phyloP scores from a whole-genome alignment of 116 monocot genomes.

The Dioscorea cayenensis region DNA sequence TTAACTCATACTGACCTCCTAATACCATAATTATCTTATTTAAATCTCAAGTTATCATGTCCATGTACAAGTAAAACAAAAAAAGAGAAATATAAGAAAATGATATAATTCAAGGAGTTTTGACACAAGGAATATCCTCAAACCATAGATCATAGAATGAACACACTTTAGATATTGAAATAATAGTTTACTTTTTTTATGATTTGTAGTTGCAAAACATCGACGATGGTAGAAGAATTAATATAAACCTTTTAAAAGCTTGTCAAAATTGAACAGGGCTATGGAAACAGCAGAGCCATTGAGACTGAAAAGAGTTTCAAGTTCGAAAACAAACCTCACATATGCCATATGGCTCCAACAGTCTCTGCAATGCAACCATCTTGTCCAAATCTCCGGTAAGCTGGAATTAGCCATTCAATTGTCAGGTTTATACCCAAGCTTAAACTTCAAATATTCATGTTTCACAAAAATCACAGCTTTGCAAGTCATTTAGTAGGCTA shows the following conservation, averaged over 20 bases:
- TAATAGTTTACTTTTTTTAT: neutral
- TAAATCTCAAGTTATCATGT: too few species aligned
- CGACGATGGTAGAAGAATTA: neutral
- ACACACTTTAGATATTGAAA: too few species aligned
- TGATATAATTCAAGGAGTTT: neutral
- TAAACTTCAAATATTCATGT: neutral
- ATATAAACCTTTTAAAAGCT: neutral
- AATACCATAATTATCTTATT: too few species aligned
- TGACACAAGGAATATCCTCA: neutral
- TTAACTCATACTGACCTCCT: too few species aligned
- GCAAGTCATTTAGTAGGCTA: neutral
- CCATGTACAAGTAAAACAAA: too few species aligned
- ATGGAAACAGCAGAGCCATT: neutral
- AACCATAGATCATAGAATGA: neutral
- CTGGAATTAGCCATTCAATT: constrained; percentile 16
- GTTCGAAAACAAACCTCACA: constrained; percentile 63
- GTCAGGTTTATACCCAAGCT: neutral
- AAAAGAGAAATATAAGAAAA: neutral
- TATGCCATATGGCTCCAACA: constrained; percentile 91
- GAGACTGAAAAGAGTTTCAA: neutral
- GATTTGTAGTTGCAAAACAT: neutral
- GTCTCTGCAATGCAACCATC: constrained; percentile 90
- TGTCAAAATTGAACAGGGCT: too few species aligned
- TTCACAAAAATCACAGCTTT: neutral
- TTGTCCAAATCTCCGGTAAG: constrained; percentile 85